Evolutionary conservation across 768 basidiomycete genomes (phyloP), one percentile per base, ranked within the genome.

Genomic region (Suillus sp.): DNA sequence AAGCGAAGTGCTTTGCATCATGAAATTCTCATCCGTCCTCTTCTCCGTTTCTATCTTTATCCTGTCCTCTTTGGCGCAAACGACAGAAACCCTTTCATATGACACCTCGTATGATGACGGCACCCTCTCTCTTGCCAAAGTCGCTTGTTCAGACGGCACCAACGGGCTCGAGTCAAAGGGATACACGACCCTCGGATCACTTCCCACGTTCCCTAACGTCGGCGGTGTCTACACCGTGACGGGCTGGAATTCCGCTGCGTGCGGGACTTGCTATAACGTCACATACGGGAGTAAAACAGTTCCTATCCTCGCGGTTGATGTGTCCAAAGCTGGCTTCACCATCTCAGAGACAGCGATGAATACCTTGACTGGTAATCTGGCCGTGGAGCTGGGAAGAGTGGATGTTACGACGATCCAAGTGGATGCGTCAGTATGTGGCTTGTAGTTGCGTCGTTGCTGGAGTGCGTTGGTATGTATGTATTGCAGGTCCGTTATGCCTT

Each of bases 301-400:
- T 70, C 79, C 81, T 57, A 72, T 89, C 16, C 65, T 84, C 10
- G 89, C 83, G 2, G 78, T 90, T 45, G 89, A 91, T 65, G 72
- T 74, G 62, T 77, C 86, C 14, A 61, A 37, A 40, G 37, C 48
- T 2, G 81, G 81, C 3, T 83, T 83, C 69, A 81, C 80, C 7
- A 32, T 67, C 14, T 75, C 74, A 11, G 9, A 66, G 59, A 27
- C 0, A 61, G 74, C 74, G 58, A 77, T 75, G 75, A 48, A 75
- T 58, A 32, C 13, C 0, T 27, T 75, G 66, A 75, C 74, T 35
- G 22, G 18, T 1, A 3, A 11, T 14, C 59, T 63, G 30, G 72
- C 74, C 4, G 27, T 0, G 0, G 11, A 16, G 9, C 25, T 56
- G 2, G 74, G 74, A 0, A 70, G 67, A 59, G 64, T 75, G 16